Evolutionary conservation across 2,329 filamentous ascomycete species (phyloP), one percentile per base, ranked within the genome.

Genomic region (Exophiala xenobiotica): DNA sequence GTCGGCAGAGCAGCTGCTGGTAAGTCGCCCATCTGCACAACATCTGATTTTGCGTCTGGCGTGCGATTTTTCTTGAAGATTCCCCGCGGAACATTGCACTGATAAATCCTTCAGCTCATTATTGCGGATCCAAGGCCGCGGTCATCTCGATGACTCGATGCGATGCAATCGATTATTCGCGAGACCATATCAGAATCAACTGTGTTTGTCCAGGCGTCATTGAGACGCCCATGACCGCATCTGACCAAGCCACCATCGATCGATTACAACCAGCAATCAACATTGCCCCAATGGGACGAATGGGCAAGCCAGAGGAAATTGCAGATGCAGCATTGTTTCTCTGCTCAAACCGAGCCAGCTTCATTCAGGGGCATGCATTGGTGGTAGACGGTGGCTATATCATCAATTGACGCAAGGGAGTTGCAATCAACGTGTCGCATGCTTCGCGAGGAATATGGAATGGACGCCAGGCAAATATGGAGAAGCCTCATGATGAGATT

Each of bases 381-480:
- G 72, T 78, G 1, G 77, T 80, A 0, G 77, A 80, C 56, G 77
- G 77, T 6, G 77, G 77, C 2, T 79, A 79, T 61, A 70, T 39
- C 22, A 51, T 51, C 29, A 51, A 51, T 19, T 51, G n/a, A 40
- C 11, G 18, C 31, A 6, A 22, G 14, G 18, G n/a, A 24, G 20
- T 20, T 20, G 18, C n/a, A 11, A 4, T 24, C 20, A 6, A 22
- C 7, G 12, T 20, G 19, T 18, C 35, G 14, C 9, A 8, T 16
- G 4, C 3, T 16, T 16, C 5, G 31, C 31, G 5, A 35, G 6
- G 31, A 9, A 5, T 35, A n/a, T n/a, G n/a, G n/a, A n/a, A n/a
- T n/a, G n/a, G n/a, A n/a, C n/a, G n/a, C n/a, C n/a, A n/a, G n/a
- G n/a, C n/a, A n/a, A n/a, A n/a, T n/a, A n/a, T n/a, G n/a, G n/a